Evolutionary conservation across 176 grass and related monocot genomes (phyloP).

Genomic region (Thalia dealbata): DNA sequence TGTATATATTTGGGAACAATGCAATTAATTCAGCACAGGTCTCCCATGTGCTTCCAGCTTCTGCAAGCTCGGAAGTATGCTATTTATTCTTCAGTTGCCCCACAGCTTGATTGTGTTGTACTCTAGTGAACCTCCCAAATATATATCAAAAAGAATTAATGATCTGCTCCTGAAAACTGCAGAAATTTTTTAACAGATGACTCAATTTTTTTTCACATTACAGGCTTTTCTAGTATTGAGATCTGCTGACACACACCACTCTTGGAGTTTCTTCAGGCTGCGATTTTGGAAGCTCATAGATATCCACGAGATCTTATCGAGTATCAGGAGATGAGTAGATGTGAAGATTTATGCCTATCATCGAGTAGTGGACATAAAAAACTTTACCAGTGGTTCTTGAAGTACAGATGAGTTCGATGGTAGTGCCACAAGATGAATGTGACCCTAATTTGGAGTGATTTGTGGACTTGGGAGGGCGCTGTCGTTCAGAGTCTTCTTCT

Average conservation of each 20-base stretch:
- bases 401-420: neutral
- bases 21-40: constrained; percentile 3
- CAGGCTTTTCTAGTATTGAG: too few species aligned
- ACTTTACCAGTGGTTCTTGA: neutral
- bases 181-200: neutral
- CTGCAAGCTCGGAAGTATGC: neutral
- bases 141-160: neutral
- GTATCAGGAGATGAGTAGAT: too few species aligned
- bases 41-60: constrained; percentile 4
- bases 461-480: neutral
- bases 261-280: too few species aligned
- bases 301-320: too few species aligned
- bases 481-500: neutral
- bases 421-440: neutral
- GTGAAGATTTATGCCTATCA: too few species aligned
- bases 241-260: too few species aligned
- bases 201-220: neutral
- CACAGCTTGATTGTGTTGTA: neutral
- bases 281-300: too few species aligned
- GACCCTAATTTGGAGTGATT: neutral
- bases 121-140: neutral
- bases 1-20: neutral
- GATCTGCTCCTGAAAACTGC: neutral
- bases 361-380: neutral
- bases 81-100: neutral